Percentiles rank a stretch among this genome's conserved stretches.
Evolutionary conservation across 108 stramenopile genomes (phyloP).

Genomic region (Skeletonema costatum): DNA sequence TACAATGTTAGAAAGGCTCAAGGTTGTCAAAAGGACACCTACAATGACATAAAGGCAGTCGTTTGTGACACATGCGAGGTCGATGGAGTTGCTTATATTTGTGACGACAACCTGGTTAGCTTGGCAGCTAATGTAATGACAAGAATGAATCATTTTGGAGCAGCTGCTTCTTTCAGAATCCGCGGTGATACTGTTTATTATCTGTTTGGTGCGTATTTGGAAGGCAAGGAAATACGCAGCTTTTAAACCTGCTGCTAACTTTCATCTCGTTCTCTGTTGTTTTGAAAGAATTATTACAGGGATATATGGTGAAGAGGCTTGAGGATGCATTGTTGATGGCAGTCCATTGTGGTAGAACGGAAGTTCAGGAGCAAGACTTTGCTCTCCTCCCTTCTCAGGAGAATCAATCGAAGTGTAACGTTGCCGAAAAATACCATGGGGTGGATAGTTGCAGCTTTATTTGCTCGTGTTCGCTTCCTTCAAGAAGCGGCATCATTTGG

Average conservation of each 20-base stretch:
- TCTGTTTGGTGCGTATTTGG: not conserved
- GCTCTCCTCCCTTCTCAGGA: not conserved
- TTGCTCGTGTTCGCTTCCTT: not conserved
- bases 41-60: not conserved
- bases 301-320: not conserved
- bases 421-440: not conserved
- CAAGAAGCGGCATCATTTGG: not conserved
- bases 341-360: not conserved
- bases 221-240: not conserved
- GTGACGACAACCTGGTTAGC: not conserved
- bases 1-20: not conserved
- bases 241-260: not conserved
- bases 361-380: not conserved
- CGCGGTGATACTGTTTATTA: not conserved
- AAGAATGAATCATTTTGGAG: not conserved
- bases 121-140: not conserved
- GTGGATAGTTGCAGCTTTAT: not conserved
- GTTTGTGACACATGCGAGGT: not conserved
- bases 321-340: slow-evolving; percentile 1
- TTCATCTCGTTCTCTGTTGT: too few relatives aligned
- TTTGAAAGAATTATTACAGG: not conserved
- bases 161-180: not conserved
- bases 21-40: not conserved
- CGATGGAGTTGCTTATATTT: not conserved
- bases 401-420: not conserved